phyloP scores from a whole-genome alignment of 805 yeast species.

The Wickerhamiella lipophila region DNA sequence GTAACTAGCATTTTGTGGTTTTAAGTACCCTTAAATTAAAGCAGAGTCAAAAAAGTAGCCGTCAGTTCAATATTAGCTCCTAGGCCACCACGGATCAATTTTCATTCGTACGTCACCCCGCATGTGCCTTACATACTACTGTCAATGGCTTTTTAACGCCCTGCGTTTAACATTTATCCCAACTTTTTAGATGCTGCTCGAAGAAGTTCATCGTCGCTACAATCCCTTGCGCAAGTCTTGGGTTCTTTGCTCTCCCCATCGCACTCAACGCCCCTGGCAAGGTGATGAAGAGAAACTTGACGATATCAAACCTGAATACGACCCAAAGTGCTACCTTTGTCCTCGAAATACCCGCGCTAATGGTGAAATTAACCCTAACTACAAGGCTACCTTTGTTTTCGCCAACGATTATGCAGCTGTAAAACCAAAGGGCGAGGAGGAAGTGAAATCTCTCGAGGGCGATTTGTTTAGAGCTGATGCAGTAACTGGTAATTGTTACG shows the following conservation, averaged over 20 bases:
- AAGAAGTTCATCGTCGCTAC: slow-evolving; percentile 43
- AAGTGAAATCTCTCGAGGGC: slow-evolving; percentile 24
- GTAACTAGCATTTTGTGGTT: too few species aligned
- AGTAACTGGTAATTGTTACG: slow-evolving; percentile 56
- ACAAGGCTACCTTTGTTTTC: slow-evolving; percentile 46
- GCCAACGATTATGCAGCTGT: slow-evolving; percentile 65
- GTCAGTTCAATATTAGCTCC: too few species aligned
- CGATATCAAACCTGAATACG: slow-evolving; percentile 40
- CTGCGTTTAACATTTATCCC: neutral
- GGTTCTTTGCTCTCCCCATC: slow-evolving; percentile 63
- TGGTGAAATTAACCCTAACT: slow-evolving; percentile 47
- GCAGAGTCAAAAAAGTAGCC: too few species aligned
- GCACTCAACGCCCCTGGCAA: slow-evolving; percentile 72
- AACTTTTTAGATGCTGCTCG: slow-evolving; percentile 1
- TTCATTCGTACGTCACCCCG: neutral
- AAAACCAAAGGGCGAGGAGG: slow-evolving; percentile 24
- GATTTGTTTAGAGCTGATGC: slow-evolving; percentile 42
- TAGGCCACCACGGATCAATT: too few species aligned
- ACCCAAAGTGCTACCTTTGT: slow-evolving; percentile 56
- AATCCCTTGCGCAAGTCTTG: slow-evolving; percentile 58
- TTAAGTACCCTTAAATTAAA: too few species aligned
- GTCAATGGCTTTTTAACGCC: too few species aligned
- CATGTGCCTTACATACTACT: neutral
- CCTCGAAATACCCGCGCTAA: slow-evolving; percentile 58
- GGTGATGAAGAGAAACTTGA: slow-evolving; percentile 50